Evolutionary conservation across 2,329 filamentous ascomycete species (phyloP), one percentile per base, ranked within the genome.

Genomic region (Sarocladiaceae sp.): DNA sequence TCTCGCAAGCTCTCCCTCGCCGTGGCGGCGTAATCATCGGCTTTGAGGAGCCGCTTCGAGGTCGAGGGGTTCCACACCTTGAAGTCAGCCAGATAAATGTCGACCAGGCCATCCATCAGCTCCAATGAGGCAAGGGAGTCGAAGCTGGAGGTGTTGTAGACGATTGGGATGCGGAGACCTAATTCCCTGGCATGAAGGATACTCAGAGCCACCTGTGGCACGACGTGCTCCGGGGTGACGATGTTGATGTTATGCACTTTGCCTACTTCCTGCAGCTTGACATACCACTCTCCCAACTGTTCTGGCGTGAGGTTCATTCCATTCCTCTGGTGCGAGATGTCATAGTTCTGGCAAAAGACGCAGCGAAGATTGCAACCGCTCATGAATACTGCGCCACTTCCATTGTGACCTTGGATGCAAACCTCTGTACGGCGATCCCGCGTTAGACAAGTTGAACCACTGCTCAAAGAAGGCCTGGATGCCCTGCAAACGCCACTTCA

Each of bases 1-100:
- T 82, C 84, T 62, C 82, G 84, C 66, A 94, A 83, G 62, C 87
- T 91, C 67, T 92, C 87, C 66, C 78, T 82, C 0, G 90, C 89
- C 0, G 83, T 82, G 10, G 78, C 71, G 1, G 85, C 80, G 64
- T 93, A 94, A 64, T 90, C 80, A 46, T 90, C 86, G 3, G 87
- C 86, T 65, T 95, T 95, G 31, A 94, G 76, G 26, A 94, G 71
- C 11, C 88, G 76, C 59, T 79, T 85, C 18, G 86, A 86, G 1
- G 87, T 86, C 20, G 66, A 71, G 2, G 76, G 66, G 25, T 79
- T 79, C 88, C 88, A 94, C 10, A 92, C 82, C 66, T 95, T 94
- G 74, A 94, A 94, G 64, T 95, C 89, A 0, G 89, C 86, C n/a
- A 95, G 73, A 64, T 94, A 95, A 40, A 95, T 90, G 64, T 94